A percentile compares a stretch with the other conserved stretches of the same genome.
Evolutionary conservation across 1,284 basidiomycete genomes (phyloP).

Genomic region (Cutaneotrichosporon curvatum): DNA sequence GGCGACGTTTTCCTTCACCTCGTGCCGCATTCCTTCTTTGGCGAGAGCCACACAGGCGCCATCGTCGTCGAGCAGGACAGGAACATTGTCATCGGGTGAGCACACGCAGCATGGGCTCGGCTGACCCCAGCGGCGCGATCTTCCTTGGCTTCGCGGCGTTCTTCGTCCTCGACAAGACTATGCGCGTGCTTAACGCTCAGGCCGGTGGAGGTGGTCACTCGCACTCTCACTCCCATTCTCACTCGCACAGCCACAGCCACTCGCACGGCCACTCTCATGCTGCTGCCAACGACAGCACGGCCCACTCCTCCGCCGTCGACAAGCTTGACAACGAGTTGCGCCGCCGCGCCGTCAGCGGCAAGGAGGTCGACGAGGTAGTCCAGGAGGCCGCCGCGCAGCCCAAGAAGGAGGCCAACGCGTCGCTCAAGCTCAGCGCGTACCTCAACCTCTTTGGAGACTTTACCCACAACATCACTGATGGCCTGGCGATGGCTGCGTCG

Average conservation of each 20-base stretch:
- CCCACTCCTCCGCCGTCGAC: constrained; percentile 24
- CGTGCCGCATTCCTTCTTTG: constrained; percentile 81
- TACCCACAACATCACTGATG: constrained; percentile 65
- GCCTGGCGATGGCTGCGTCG: constrained; percentile 73
- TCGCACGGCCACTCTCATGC: constrained; percentile 52
- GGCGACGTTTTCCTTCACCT: constrained; percentile 86
- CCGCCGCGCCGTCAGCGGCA: constrained; percentile 18
- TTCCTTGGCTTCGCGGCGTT: constrained; percentile 78
- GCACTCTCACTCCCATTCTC: constrained; percentile 52
- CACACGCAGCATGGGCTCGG: constrained; percentile 5
- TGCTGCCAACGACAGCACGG: background rate
- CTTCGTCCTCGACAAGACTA: constrained; percentile 82
- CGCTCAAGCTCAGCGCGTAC: constrained; percentile 74
- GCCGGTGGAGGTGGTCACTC: constrained; percentile 46
- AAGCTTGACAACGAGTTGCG: constrained; percentile 21
- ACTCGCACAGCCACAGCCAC: constrained; percentile 46
- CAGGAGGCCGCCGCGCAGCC: constrained; percentile 6
- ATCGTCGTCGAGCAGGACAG: constrained; percentile 80
- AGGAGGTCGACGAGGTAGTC: constrained; percentile 15
- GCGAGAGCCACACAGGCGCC: constrained; percentile 65
- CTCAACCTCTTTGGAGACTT: constrained; percentile 85
- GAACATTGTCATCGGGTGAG: constrained; percentile 73
- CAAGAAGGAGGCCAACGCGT: constrained; percentile 33
- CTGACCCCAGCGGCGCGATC: constrained; percentile 58
- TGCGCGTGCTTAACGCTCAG: constrained; percentile 58